Evolutionary conservation across 2,329 filamentous ascomycete genomes (phyloP), one percentile per base, ranked within the genome.

Genomic region (Fusarium virguliforme): DNA sequence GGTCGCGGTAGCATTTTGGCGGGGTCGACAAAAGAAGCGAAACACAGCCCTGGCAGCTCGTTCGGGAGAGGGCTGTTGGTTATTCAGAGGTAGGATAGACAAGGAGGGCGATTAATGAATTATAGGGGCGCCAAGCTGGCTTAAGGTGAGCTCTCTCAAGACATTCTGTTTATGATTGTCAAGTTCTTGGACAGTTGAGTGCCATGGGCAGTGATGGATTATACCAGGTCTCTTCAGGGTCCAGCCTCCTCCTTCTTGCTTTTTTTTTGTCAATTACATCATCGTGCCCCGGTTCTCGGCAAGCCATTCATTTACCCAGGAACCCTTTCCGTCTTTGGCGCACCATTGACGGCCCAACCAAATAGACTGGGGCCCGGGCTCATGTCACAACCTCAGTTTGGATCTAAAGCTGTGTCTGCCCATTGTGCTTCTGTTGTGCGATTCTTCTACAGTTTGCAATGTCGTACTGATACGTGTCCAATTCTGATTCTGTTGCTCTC

Each of bases 1-100:
- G 59, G 69, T 67, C 34, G 40, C 32, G 59, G 69, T 67, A 34
- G 40, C 32, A 62, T 70, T 67, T 64, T 70, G 60, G 70, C 66
- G 70, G 70, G 70, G 70, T 73, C 40, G 70, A 72, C 70, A 72
- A 72, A 73, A 70, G 65, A 72, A 72, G 65, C 58, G 59, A 65
- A 60, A 26, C 59, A 70, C 15, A 15, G 18, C 18, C 18, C 18
- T 18, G 18, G 18, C 18, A 18, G 18, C 18, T 18, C 18, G 18
- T 18, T 18, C 18, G 18, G 18, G 41, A 18, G 30, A 41, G 54
- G 18, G 18, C 18, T 18, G 18, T 18, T 18, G 18, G 64, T 26
- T 8, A 41, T 26, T 41, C 26, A 35, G 40, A 57, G 12, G 9
- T 15, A 26, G 34, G 41, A 26, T 18, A 6, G n/a, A 5, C 24